A percentile compares a stretch with the other conserved stretches of the same genome.
phyloP scores from a whole-genome alignment of 2,329 filamentous ascomycete species.

The Cryphonectria nitschkei region DNA sequence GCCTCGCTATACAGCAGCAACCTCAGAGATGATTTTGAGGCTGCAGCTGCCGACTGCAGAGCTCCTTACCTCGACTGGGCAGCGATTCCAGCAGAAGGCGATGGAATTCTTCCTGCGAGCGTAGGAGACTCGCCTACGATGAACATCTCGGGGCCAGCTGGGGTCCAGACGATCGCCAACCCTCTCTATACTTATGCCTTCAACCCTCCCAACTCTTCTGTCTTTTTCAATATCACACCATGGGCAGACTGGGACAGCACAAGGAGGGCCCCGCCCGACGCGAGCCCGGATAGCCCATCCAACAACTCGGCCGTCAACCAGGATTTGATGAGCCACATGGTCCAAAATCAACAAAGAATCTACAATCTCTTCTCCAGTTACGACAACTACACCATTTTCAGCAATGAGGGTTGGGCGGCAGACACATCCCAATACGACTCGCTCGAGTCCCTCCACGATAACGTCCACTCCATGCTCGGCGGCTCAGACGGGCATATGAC shows the following conservation, averaged over 20 bases:
- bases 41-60: constrained; percentile 55
- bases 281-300: constrained; percentile 51
- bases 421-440: constrained; percentile 61
- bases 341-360: constrained; percentile 63
- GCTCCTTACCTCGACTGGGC: constrained; percentile 67
- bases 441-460: constrained; percentile 66
- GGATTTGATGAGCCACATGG: constrained; percentile 55
- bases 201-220: constrained; percentile 59
- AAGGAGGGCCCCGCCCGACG: constrained; percentile 55
- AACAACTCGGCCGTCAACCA: constrained; percentile 60
- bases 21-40: constrained; percentile 52
- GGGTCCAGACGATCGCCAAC: constrained; percentile 60
- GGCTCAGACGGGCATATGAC: constrained; percentile 68
- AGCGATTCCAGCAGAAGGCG: constrained; percentile 46
- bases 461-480: constrained; percentile 63
- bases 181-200: constrained; percentile 66
- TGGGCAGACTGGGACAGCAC: constrained; percentile 64
- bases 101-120: constrained; percentile 53
- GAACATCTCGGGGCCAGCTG: constrained; percentile 59
- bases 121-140: constrained; percentile 49
- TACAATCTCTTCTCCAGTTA: constrained; percentile 71
- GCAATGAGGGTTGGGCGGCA: constrained; percentile 67
- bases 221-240: constrained; percentile 61
- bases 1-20: constrained; percentile 52
- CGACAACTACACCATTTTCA: constrained; percentile 68